Percentiles rank a stretch among this genome's conserved stretches.
Evolutionary conservation across 2,329 filamentous ascomycete species (phyloP).

Genomic region (Byssoonygena ceratinophila): DNA sequence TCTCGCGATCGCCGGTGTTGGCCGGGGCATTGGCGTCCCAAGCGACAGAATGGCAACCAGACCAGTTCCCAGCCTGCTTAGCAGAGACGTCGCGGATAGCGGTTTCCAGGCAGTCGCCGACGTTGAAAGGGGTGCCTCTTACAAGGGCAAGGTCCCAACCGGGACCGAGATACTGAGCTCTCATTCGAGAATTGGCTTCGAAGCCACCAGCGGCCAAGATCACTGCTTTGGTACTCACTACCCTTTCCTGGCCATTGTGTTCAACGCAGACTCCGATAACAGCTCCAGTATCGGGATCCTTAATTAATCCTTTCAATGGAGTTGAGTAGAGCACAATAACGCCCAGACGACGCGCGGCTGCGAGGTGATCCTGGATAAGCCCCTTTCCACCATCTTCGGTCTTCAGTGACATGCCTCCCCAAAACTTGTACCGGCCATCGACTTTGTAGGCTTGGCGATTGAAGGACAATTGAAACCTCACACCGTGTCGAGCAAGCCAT

Average conservation of each 20-base stretch:
- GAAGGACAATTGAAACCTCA: conserved; percentile 52
- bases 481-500: conserved; percentile 47
- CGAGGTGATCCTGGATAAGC: conserved; percentile 42
- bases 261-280: conserved; percentile 21
- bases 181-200: conserved; percentile 49
- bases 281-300: conserved; percentile 16
- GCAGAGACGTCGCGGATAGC: conserved; percentile 45
- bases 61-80: conserved; percentile 48
- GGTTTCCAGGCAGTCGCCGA: conserved; percentile 47
- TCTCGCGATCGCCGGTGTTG: conserved; percentile 45
- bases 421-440: conserved; percentile 52
- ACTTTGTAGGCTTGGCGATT: conserved; percentile 56
- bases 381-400: conserved; percentile 52
- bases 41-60: conserved; percentile 53
- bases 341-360: conserved; percentile 36
- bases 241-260: conserved; percentile 10
- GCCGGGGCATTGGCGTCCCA: conserved; percentile 55
- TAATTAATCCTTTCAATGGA: conserved; percentile 27
- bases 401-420: conserved; percentile 54
- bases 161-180: conserved; percentile 46
- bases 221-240: conserved; percentile 20
- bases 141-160: conserved; percentile 54
- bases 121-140: conserved; percentile 55
- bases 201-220: conserved; percentile 49
- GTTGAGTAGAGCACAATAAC: conserved; percentile 42